phyloP scores from a whole-genome alignment of 495 filamentous ascomycete species.

The Aspergillus bertholletiae region DNA sequence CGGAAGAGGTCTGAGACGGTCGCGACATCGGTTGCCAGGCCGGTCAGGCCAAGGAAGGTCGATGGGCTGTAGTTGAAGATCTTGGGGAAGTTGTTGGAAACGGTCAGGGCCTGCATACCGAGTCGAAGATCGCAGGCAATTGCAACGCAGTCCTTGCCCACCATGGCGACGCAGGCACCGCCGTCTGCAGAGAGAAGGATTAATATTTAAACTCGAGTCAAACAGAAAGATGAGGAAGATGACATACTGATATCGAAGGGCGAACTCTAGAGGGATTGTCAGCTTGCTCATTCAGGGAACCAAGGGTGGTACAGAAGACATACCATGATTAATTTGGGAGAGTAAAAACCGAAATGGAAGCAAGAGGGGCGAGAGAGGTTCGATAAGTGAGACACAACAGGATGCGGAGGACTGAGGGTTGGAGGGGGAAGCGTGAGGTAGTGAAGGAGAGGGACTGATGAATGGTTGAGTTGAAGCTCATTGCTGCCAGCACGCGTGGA shows the following conservation, averaged over 20 bases:
- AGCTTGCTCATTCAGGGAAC: slow-evolving; percentile 20
- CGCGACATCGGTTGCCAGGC: slow-evolving; percentile 90
- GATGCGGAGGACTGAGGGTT: background rate
- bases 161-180: slow-evolving; percentile 96
- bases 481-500: slow-evolving; percentile 14
- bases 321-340: slow-evolving; percentile 16
- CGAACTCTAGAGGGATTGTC: slow-evolving; percentile 54
- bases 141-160: slow-evolving; percentile 98
- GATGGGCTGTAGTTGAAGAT: slow-evolving; percentile 93
- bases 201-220: slow-evolving; percentile 20
- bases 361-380: background rate
- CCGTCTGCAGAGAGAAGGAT: slow-evolving; percentile 59
- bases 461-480: slow-evolving; percentile 31
- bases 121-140: slow-evolving; percentile 99
- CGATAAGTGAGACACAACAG: background rate
- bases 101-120: slow-evolving; percentile 91
- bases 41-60: slow-evolving; percentile 94
- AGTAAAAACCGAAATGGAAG: slow-evolving; percentile 5
- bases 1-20: slow-evolving; percentile 97
- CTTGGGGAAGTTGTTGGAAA: slow-evolving; percentile 99
- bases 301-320: slow-evolving; percentile 11
- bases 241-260: slow-evolving; percentile 86
- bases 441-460: slow-evolving; percentile 15
- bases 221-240: slow-evolving; percentile 4
- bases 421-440: slow-evolving; percentile 7